Evolutionary conservation across 768 basidiomycete species (phyloP).

Genomic region (Hypholoma fasciculare): DNA sequence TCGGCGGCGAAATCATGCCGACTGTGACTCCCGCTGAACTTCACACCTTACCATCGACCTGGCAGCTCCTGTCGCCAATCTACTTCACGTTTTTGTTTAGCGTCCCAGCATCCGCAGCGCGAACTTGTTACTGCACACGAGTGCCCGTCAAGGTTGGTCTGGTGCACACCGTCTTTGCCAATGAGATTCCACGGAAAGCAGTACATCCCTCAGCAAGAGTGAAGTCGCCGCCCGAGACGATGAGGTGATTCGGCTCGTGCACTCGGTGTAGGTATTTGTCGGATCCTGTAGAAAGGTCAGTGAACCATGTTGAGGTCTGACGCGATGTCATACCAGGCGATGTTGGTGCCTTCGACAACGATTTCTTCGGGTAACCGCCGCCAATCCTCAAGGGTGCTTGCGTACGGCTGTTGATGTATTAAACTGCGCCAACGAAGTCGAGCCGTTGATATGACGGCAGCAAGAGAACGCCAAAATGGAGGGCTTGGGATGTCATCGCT

Average conservation of each 20-base stretch:
- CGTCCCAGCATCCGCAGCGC: conserved; percentile 4
- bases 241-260: conserved; percentile 24
- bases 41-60: conserved; percentile 25
- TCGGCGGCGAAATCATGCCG: conserved; percentile 25
- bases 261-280: conserved; percentile 17
- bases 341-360: conserved; percentile 17
- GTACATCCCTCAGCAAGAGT: conserved; percentile 12
- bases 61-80: conserved; percentile 24
- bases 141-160: conserved; percentile 22
- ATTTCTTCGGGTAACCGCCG: background rate
- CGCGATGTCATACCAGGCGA: conserved; percentile 25
- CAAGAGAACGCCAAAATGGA: conserved; percentile 21
- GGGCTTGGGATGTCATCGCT: background rate
- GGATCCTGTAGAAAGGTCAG: conserved; percentile 18
- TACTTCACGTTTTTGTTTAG: conserved; percentile 23
- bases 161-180: conserved; percentile 19
- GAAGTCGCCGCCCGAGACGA: conserved; percentile 22
- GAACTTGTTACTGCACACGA: conserved; percentile 23
- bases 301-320: conserved; percentile 12
- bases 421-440: conserved; percentile 20
- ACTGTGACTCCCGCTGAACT: conserved; percentile 24
- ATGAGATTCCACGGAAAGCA: conserved; percentile 14
- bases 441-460: conserved; percentile 22
- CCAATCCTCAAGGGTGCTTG: background rate
- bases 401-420: conserved; percentile 22